Evolutionary conservation across 129 eudicot genomes (phyloP).

Genomic region (Dittrichia graveolens): DNA sequence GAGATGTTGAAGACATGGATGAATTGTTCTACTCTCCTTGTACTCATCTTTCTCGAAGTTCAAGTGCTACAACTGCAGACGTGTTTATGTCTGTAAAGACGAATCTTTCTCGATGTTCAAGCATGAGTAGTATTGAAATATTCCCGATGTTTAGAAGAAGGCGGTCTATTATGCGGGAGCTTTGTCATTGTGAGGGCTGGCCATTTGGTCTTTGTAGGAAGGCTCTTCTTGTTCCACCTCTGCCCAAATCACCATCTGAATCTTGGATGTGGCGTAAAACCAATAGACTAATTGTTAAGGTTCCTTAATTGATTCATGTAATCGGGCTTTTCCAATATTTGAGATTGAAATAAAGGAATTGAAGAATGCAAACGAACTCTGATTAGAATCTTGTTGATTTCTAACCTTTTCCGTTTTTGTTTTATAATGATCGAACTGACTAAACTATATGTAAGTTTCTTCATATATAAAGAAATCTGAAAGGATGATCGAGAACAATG

Average conservation of each 20-base stretch:
- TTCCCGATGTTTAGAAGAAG: constrained; percentile 36
- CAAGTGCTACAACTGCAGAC: constrained; percentile 47
- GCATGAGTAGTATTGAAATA: constrained; percentile 54
- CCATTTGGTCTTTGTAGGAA: constrained; percentile 85
- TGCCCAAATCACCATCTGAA: constrained; percentile 84
- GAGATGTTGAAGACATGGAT: constrained; percentile 37
- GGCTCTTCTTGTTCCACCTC: constrained; percentile 83
- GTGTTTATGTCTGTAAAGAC: constrained; percentile 60
- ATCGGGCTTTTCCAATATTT: neutral
- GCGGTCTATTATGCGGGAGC: constrained; percentile 58
- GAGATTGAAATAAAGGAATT: neutral
- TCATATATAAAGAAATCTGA: too few relatives aligned
- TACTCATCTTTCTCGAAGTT: constrained; percentile 58
- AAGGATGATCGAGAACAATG: too few relatives aligned
- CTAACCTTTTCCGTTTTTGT: too few relatives aligned
- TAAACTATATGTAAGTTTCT: too few relatives aligned
- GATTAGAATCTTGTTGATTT: too few relatives aligned
- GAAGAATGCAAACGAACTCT: neutral
- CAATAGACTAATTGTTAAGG: constrained; percentile 32
- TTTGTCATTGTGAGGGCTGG: constrained; percentile 82
- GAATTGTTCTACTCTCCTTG: constrained; percentile 55
- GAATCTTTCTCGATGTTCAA: constrained; percentile 64
- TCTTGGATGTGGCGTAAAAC: constrained; percentile 86
- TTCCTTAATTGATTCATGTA: constrained; percentile 30
- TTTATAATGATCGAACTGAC: too few relatives aligned